Base-by-base conservation (phyloP, 768 basidiomycete genomes). In the Podaxis sp. region DNA sequence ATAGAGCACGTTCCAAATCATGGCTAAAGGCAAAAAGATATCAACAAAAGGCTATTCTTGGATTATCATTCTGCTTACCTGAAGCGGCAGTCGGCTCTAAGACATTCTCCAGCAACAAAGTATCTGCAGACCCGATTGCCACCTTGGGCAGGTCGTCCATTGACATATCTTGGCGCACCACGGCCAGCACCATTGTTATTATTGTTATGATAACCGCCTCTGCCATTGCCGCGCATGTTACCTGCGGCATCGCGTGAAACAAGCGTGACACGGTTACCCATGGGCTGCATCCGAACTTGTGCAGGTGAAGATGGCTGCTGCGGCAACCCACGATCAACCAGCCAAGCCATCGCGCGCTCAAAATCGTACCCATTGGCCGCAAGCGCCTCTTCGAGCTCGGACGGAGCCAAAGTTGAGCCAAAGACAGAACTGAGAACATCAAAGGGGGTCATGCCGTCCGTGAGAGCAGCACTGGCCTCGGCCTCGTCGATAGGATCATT, bases 341-440 rank as follows among this genome's bases (percentile, higher is more conserved):
- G 85, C 87, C 91, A 94, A 1, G 90, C 92, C 92, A 99, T 99
- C 12, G 97, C 90, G 44, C 84, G 84, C 70, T 99, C 97, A 73
- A 99, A 98, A 68, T 99, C 96, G 72, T 93, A 99, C 2, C 87
- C 93, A 66, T 93, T 91, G 52, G 85, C 82, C 6, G 87, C 85
- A 2, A 99, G 82, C 0, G 96, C 96, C 59, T 98, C 95, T 75
- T 99, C 96, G 6, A 99, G 81, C 71, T 98, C 95, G 2, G 89
- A 89, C 2, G 94, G 89, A 0, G 95, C 89, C 10, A 99, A 82
- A 2, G 93, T 87, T 2, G 93, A 89, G 15, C 92, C 94, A 72
- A 99, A 99, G 41, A 99, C 93, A 48, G 93, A 95, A 71, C 85
- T 87, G 20, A 99, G 88, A 48, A 98, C 95, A 69, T 99, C 97